Base-by-base conservation (phyloP, 768 basidiomycete species). In the Leccinum subtestaceum region DNA sequence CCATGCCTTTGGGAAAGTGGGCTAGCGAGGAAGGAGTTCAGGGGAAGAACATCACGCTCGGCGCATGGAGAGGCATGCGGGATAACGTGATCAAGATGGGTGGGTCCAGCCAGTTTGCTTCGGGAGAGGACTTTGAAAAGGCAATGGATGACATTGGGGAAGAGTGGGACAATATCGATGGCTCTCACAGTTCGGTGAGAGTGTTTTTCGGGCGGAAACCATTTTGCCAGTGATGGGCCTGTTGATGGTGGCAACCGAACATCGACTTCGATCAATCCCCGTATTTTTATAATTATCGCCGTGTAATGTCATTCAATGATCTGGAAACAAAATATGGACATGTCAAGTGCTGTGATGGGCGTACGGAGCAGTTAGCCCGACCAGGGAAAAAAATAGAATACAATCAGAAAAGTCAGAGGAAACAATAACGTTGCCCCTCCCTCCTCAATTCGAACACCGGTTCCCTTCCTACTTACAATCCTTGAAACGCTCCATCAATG, bases 401-500 rank as follows among this genome's bases (percentile, higher is more conserved):
- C 45, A 21, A 46, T 13, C 21, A 46, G 5, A 13, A 13, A 13
- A 21, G 19, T 2, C 11, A 45, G 19, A 45, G 10, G 9, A 21
- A 12, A 21, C 43, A 9, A 45, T 19, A n/a, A 45, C 19, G 10
- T 21, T 5, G n/a, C 10, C 11, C 38, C 8, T 6, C 13, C 12
- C 12, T 34, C 36, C 36, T 17, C 36, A 8, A n/a, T 43, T 36
- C 36, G 6, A 36, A 38, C 13, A 59, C 31, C 10, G 21, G 11
- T 2, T 4, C 23, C 2, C 9, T 19, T 2, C 6, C 25, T 4
- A 19, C 47, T 23, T 67, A 80, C 60, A 83, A 57, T 19, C 75
- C 77, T 45, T 77, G 71, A 66, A 93, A 91, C 2, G 82, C 83
- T 21, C 76, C 75, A 36, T 81, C 81, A 13, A 92, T 53, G 21